Evolutionary conservation across 2,329 filamentous ascomycete genomes (phyloP).

Genomic region (Penicillium sp.): DNA sequence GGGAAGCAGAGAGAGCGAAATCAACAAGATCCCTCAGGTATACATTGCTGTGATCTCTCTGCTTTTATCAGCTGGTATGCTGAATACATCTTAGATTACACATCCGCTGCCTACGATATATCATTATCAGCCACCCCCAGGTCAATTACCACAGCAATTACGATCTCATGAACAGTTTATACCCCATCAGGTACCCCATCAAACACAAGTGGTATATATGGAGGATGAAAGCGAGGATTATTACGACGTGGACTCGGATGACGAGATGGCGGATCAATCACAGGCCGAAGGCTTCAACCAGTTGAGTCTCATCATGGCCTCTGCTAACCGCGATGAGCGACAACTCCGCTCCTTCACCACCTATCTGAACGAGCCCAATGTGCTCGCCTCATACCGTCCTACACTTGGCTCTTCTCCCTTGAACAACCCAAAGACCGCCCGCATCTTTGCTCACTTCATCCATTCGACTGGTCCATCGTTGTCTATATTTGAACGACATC

Average conservation of each 20-base stretch:
- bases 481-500: conserved; percentile 82
- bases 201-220: conserved; percentile 37
- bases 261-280: conserved; percentile 51
- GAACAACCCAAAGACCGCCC: conserved; percentile 73
- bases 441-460: conserved; percentile 88
- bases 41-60: not conserved
- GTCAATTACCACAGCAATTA: conserved; percentile 3
- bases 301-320: conserved; percentile 44
- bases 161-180: conserved; percentile 8
- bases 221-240: conserved; percentile 60
- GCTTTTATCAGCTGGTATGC: not conserved
- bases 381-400: conserved; percentile 65
- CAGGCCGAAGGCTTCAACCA: conserved; percentile 37
- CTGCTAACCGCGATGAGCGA: conserved; percentile 47
- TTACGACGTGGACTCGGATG: conserved; percentile 62
- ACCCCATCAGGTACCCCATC: conserved; percentile 11
- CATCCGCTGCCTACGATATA: conserved; percentile 6
- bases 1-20: not conserved
- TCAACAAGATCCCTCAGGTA: conserved; percentile 6
- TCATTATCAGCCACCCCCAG: conserved; percentile 11
- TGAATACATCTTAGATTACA: not conserved
- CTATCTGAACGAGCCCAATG: conserved; percentile 47
- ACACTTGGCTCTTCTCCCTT: conserved; percentile 68
- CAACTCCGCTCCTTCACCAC: conserved; percentile 50
- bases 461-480: conserved; percentile 82